Conservation (phyloP, 768 basidiomycete genomes). For the Antrodiella citrinella region DNA sequence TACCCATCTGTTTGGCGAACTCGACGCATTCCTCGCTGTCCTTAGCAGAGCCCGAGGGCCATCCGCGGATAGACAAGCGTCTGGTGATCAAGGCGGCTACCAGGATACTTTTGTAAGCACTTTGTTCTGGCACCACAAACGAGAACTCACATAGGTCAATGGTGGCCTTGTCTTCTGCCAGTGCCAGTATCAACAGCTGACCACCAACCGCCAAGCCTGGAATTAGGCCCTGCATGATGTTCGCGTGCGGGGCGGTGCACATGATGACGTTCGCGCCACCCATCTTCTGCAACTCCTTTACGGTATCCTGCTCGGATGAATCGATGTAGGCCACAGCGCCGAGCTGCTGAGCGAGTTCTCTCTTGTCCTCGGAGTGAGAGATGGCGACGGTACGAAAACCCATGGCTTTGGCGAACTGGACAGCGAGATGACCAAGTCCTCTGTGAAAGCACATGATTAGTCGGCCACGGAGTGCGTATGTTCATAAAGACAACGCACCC, state of each 20-base stretch:
- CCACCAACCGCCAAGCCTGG: constrained; percentile 16
- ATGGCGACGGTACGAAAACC: constrained; percentile 30
- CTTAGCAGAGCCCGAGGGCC: constrained; percentile 12
- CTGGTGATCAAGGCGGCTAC: constrained; percentile 11
- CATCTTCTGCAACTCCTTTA: constrained; percentile 24
- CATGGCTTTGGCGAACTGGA: constrained; percentile 27
- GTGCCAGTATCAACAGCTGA: constrained; percentile 15
- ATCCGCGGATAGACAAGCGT: constrained; percentile 19
- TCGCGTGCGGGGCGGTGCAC: constrained; percentile 23
- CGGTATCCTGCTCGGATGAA: constrained; percentile 19
- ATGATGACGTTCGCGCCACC: constrained; percentile 33
- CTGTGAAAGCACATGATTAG: constrained; percentile 6
- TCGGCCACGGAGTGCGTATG: no score
- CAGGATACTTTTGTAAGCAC: no score
- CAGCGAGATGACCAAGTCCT: constrained; percentile 27
- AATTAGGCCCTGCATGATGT: constrained; percentile 12
- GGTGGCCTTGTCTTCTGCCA: constrained; percentile 10
- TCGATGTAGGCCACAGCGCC: constrained; percentile 33
- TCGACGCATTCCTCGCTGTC: constrained; percentile 16
- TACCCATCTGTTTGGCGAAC: constrained; percentile 12
- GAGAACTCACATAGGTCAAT: constrained; percentile 13
- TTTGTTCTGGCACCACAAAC: no score
- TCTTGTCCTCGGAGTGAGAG: constrained; percentile 23
- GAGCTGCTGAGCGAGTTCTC: constrained; percentile 25
- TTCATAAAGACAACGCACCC: constrained; percentile 12